Percentiles rank a stretch among this genome's conserved stretches.
Conservation (phyloP, 2,329 filamentous ascomycete species). For the Parastagonospora nodorum region DNA sequence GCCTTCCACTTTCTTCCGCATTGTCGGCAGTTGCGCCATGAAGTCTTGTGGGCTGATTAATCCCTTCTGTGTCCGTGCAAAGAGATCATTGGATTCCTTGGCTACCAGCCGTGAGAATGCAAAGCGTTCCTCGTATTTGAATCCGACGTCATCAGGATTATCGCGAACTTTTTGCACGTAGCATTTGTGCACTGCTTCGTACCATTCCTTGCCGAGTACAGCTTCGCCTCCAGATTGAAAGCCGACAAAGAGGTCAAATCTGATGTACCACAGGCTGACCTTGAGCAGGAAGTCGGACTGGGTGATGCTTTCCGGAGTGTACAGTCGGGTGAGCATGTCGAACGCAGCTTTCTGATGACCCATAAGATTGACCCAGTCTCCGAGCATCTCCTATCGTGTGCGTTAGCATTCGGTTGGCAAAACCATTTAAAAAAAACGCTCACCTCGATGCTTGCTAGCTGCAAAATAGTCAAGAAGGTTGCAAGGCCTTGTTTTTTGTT, state of each 20-base stretch:
- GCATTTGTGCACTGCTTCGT: slow-evolving; percentile 66
- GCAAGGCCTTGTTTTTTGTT: slow-evolving; percentile 73
- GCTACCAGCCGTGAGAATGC: slow-evolving; percentile 73
- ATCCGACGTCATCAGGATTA: slow-evolving; percentile 66
- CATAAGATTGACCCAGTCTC: slow-evolving; percentile 92
- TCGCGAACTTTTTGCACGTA: slow-evolving; percentile 63
- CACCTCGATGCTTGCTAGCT: slow-evolving; percentile 93
- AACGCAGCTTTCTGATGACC: slow-evolving; percentile 90
- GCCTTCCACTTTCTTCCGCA: slow-evolving; percentile 48
- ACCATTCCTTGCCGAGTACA: slow-evolving; percentile 78
- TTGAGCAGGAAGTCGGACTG: slow-evolving; percentile 72
- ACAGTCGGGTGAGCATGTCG: slow-evolving; percentile 77
- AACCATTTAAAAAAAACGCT: slow-evolving; percentile 19
- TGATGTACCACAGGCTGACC: slow-evolving; percentile 85
- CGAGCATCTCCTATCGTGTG: slow-evolving; percentile 77
- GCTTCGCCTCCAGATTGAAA: slow-evolving; percentile 81
- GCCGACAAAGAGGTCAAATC: slow-evolving; percentile 84
- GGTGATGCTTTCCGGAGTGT: slow-evolving; percentile 75
- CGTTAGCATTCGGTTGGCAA: slow-evolving; percentile 8
- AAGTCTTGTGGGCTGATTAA: slow-evolving; percentile 71
- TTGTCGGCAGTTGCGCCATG: slow-evolving; percentile 59
- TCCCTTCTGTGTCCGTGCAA: slow-evolving; percentile 69
- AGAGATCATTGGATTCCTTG: slow-evolving; percentile 79
- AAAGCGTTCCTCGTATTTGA: slow-evolving; percentile 70
- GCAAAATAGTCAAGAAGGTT: slow-evolving; percentile 84